Base-by-base conservation (phyloP, 495 filamentous ascomycete genomes). In the Penicillium canariense region DNA sequence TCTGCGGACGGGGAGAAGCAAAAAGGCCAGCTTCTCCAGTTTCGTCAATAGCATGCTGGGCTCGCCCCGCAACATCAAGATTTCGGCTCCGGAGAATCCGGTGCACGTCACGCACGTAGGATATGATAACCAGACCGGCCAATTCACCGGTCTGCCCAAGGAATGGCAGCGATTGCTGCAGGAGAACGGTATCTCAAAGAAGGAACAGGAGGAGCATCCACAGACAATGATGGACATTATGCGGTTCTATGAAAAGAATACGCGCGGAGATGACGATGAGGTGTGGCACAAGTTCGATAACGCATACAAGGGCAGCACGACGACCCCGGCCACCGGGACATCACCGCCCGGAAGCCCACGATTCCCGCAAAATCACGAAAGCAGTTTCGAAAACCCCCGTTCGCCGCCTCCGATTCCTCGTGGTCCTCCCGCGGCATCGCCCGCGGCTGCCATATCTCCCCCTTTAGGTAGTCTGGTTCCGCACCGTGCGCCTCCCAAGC, bases 71-170 rank as follows among this genome's bases (percentile, higher is more conserved):
- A 65, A 68, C 34, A 87, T 94, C 30, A 87, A 95, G 64, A 97
- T 98, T 56, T 97, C 94, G 5, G 87, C 89, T 8, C 94, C 94
- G 36, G 91, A 96, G 70, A 97, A 98, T 66, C 95, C 95, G 10
- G 91, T 97, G 25, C 94, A 98, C 68, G 87, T 98, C 49, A 98
- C 95, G 38, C 94, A 98, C 67, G 94, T 98, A 50, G 92, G 95
- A 45, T 96, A 96, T 68, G 92, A 98, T 70, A 96, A 95, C 73
- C 82, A 90, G 60, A 98, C 94, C 3, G 94, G 94, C 51, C 89
- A 97, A 70, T 98, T 96, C 69, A 98, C 94, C 31, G 94, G 94
- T 56, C 77, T 98, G 30, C 94, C 94, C 1, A 96, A 95, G 69
- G 94, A 98, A 79, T 98, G 94, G 94, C 94, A 98, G 72, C 85